Conservation (phyloP, 169 alveolate species). For the Cryptosporidium xiaoi region DNA sequence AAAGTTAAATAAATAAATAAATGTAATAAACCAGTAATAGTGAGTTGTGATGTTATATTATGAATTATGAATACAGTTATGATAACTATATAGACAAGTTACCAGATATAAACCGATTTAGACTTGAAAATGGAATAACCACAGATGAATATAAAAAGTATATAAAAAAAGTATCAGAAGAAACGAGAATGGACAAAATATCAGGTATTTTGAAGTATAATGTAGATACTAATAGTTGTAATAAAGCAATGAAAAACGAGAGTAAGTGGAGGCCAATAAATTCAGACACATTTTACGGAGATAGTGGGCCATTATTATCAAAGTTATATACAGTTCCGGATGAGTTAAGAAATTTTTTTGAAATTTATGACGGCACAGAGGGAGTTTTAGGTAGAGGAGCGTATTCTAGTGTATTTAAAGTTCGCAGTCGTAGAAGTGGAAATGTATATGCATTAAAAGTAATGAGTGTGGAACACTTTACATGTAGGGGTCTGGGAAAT, state of each 20-base stretch:
- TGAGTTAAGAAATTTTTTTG: slow-evolving; percentile 40
- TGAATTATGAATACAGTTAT: slow-evolving; percentile 56
- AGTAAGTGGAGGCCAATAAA: slow-evolving; percentile 44
- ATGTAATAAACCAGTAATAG: too few species aligned
- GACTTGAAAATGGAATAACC: background rate
- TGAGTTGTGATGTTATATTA: slow-evolving; percentile 9
- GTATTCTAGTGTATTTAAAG: slow-evolving; percentile 67
- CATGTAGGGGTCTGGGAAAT: slow-evolving; percentile 64
- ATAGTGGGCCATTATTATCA: slow-evolving; percentile 53
- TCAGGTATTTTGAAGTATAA: slow-evolving; percentile 3
- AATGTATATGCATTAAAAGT: slow-evolving; percentile 60
- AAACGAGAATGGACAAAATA: background rate
- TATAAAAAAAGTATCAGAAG: slow-evolving; percentile 6
- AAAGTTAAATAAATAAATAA: too few species aligned
- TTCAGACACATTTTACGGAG: slow-evolving; percentile 66
- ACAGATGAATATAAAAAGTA: slow-evolving; percentile 2
- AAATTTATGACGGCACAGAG: slow-evolving; percentile 58
- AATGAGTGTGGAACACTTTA: slow-evolving; percentile 72
- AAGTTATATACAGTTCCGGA: slow-evolving; percentile 71
- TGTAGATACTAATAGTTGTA: background rate
- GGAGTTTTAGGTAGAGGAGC: slow-evolving; percentile 74
- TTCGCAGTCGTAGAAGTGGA: slow-evolving; percentile 66
- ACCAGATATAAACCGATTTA: background rate
- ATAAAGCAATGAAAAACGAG: background rate
- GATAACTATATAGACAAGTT: slow-evolving; percentile 17